Evolutionary conservation across 306 rosid species (phyloP).

Genomic region (Quercus rubra): DNA sequence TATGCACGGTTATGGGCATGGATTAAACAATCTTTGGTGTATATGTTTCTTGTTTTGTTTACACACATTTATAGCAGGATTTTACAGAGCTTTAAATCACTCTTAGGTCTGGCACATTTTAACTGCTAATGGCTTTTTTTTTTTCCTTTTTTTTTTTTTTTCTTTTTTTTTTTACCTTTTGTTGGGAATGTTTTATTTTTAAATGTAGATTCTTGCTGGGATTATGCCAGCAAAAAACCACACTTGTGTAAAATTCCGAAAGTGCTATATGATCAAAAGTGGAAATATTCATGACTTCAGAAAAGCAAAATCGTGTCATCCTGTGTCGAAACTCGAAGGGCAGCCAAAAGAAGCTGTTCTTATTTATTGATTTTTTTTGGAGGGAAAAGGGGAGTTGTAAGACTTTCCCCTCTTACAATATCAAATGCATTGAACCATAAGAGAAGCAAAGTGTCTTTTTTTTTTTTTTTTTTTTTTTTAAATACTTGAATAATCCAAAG

Average conservation of each 20-base stretch:
- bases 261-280: neutral
- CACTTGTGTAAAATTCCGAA: neutral
- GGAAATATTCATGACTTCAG: too few species aligned
- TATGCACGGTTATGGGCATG: neutral
- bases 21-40: neutral
- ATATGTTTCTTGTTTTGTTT: neutral
- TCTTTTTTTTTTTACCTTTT: too few species aligned
- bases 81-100: neutral
- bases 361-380: too few species aligned
- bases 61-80: neutral
- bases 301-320: too few species aligned
- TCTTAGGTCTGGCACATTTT: neutral
- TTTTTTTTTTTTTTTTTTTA: too few species aligned
- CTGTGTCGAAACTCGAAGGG: too few species aligned
- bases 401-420: neutral
- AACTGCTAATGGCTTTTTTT: too few species aligned
- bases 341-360: too few species aligned
- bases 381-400: too few species aligned
- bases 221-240: neutral
- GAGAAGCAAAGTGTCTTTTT: neutral
- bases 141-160: fast-evolving
- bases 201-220: neutral
- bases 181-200: neutral
- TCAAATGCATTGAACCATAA: neutral
- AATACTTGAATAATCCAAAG: too few species aligned